Conservation (phyloP, 2,329 filamentous ascomycete genomes). For the Monilinia polystroma region DNA sequence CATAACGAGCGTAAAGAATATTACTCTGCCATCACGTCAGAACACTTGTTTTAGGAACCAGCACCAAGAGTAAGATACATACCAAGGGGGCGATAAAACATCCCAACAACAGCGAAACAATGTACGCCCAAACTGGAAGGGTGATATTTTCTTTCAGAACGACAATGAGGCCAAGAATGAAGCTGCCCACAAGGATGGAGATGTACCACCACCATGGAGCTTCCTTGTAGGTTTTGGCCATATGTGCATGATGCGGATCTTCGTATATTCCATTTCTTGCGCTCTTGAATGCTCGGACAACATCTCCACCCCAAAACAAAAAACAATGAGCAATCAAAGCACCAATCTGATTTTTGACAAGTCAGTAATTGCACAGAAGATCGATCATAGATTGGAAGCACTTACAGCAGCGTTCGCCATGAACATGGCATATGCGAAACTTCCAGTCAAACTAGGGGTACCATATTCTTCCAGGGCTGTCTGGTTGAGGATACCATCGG, state of each 20-base stretch:
- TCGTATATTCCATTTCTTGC: conserved; percentile 44
- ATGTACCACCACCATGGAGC: conserved; percentile 56
- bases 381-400: conserved; percentile 20
- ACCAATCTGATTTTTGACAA: conserved; percentile 47
- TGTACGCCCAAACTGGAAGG: conserved; percentile 47
- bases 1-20: conserved; percentile 52
- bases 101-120: conserved; percentile 43
- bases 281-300: conserved; percentile 49
- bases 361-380: background rate
- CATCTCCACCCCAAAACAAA: conserved; percentile 56
- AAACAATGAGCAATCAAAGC: conserved; percentile 53
- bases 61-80: conserved; percentile 26
- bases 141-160: conserved; percentile 43
- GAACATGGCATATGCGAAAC: conserved; percentile 54
- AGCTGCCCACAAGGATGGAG: conserved; percentile 47
- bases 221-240: conserved; percentile 48
- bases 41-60: background rate
- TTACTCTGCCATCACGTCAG: conserved; percentile 45
- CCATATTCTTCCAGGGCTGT: conserved; percentile 46
- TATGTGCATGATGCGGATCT: conserved; percentile 51
- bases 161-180: conserved; percentile 46
- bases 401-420: conserved; percentile 57
- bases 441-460: conserved; percentile 49
- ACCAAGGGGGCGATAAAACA: conserved; percentile 51
- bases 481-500: conserved; percentile 45